A percentile compares a stretch with the other conserved stretches of the same genome.
Evolutionary conservation across 2,329 filamentous ascomycete species (phyloP).

Genomic region (Phialophora tarda): DNA sequence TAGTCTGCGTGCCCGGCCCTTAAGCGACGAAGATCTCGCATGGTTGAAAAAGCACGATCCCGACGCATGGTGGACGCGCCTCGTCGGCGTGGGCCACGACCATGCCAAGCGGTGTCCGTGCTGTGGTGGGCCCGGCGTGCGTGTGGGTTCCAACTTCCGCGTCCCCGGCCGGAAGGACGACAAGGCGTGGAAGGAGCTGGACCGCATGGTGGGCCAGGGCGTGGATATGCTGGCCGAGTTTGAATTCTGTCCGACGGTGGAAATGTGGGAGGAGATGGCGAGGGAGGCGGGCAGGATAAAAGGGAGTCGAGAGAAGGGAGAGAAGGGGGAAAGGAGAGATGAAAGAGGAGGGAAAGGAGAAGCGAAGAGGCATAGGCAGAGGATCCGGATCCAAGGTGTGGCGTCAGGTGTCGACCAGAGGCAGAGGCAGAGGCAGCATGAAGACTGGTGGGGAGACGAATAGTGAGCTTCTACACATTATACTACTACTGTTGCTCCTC

Average conservation of each 20-base stretch:
- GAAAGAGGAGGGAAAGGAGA: no score
- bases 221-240: conserved; percentile 11
- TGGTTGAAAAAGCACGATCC: background rate
- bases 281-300: background rate
- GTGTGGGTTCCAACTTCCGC: conserved; percentile 4
- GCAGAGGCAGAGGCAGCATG: background rate
- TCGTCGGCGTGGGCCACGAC: background rate
- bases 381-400: no score
- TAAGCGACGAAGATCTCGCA: conserved; percentile 6
- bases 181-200: background rate
- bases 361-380: no score
- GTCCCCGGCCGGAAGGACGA: background rate
- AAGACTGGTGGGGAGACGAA: background rate
- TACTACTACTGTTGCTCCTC: no score
- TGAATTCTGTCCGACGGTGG: conserved; percentile 10
- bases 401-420: background rate
- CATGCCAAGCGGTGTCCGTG: conserved; percentile 4
- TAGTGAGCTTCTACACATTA: no score
- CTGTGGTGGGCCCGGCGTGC: background rate
- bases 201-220: background rate
- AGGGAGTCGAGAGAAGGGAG: background rate
- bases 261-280: conserved; percentile 11
- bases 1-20: no score
- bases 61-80: conserved; percentile 1
- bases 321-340: no score